Evolutionary conservation across 176 grass and related monocot species (phyloP), one percentile per base, ranked within the genome.

Genomic region (Eremochloa ophiuroides): DNA sequence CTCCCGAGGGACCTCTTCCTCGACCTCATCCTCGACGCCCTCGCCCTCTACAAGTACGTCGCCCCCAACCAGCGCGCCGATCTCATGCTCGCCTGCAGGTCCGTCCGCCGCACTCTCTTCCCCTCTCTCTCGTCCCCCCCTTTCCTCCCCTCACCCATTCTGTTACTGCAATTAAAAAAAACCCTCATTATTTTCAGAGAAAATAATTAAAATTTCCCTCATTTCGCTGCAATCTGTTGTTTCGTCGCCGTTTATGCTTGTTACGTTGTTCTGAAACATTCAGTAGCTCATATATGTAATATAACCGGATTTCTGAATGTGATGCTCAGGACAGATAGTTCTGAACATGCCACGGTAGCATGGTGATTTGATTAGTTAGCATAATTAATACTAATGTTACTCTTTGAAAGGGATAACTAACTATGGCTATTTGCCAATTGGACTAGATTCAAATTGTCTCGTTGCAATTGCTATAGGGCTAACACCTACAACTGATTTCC

Each of bases 1-100:
- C 20, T 94, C 42, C 84, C 87, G 7, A 80, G 94, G 70, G 80
- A 81, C 16, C 91, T 85, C n/a, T 97, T 97, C 84, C 76, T 97
- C 16, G 75, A 70, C 40, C 70, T 92, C 55, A 85, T 92, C 62
- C 94, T 89, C 78, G 75, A 88, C 47, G 91, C 94, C 65, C 89
- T 97, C n/a, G 87, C 94, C 61, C 71, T 78, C 30, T 97, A 94
- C 78, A 97, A 97, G 62, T 97, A 97, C 60, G 82, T 97, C 28
- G 87, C 87, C 27, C 89, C 94, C 51, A 88, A 94, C 82, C 94
- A 97, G 82, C 85, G 87, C 62, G 83, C 88, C 71, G 91, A 97
- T 72, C 80, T 97, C 51, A 77, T 80, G 41, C 85, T 88, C 3
- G 89, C 94, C 47, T 97, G 89, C 89, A 97, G 91, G 94, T 91